These are phyloP conservation scores for Sanghuangporus baumii DNA, from an alignment of 1,284 basidiomycete species.

Conservation along the genomic window DNA sequence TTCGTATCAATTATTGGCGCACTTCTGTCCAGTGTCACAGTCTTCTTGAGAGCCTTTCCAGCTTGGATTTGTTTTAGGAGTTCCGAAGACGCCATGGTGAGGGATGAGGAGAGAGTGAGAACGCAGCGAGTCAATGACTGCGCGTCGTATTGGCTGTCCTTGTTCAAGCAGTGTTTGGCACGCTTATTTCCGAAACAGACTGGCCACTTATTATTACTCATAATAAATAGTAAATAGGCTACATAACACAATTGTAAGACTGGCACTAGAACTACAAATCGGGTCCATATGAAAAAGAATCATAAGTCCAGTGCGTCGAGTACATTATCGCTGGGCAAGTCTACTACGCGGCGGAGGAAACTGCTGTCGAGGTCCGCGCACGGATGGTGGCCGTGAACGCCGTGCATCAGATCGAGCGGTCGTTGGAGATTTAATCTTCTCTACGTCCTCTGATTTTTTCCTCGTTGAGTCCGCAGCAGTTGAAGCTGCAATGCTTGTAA, in stretches of 20 bases:
- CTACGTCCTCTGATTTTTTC: no score
- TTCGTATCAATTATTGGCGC: conserved; percentile 55
- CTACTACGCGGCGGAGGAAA: background rate
- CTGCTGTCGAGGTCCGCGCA: conserved; percentile 1
- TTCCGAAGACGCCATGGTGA: conserved; percentile 60
- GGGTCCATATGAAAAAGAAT: background rate
- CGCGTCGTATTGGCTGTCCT: conserved; percentile 2
- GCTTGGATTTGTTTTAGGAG: conserved; percentile 73
- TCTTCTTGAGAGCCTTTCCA: conserved; percentile 76
- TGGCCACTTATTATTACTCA: background rate
- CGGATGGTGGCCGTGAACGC: background rate
- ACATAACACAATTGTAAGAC: background rate
- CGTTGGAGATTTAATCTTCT: background rate
- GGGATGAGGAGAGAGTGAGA: background rate
- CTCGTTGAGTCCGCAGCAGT: no score
- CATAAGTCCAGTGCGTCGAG: background rate
- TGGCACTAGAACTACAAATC: background rate
- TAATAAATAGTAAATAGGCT: background rate
- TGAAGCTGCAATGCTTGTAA: background rate
- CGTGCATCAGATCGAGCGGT: no score
- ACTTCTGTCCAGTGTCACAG: conserved; percentile 79
- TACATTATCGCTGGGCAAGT: background rate
- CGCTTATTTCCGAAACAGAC: background rate
- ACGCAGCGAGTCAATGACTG: background rate
- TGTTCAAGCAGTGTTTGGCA: conserved; percentile 1